A percentile compares a stretch with the other conserved stretches of the same genome.
Conservation (phyloP, 305 asterid species). For the Rubia tinctorum region DNA sequence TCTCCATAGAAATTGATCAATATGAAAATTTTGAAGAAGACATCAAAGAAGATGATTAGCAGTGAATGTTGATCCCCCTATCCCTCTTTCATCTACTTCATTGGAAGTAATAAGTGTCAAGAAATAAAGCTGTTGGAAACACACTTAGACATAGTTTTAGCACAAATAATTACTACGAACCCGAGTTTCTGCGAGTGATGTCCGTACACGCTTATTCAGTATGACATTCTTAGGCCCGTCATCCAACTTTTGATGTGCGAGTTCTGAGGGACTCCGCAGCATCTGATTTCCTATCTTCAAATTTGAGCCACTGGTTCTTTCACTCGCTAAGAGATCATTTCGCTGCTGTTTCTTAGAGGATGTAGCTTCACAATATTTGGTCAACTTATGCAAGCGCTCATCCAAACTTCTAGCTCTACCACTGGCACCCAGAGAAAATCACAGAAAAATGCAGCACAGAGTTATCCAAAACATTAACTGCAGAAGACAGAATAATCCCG, state of each 20-base stretch:
- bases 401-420: constrained; percentile 79
- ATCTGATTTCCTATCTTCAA: constrained; percentile 75
- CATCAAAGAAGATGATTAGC: neutral
- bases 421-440: constrained; percentile 42
- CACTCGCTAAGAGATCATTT: constrained; percentile 61
- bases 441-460: neutral
- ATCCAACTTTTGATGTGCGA: constrained; percentile 59
- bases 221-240: constrained; percentile 77
- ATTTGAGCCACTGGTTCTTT: constrained; percentile 62
- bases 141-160: constrained; percentile 23
- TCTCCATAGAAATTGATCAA: neutral
- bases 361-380: constrained; percentile 52
- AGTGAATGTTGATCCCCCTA: neutral
- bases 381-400: constrained; percentile 63
- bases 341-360: constrained; percentile 77
- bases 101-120: neutral
- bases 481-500: neutral
- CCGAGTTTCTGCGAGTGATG: constrained; percentile 88
- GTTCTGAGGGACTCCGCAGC: constrained; percentile 63
- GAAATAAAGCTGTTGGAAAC: constrained; percentile 9
- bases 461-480: neutral
- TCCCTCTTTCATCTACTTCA: neutral
- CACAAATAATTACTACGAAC: constrained; percentile 43
- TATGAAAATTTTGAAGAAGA: neutral
- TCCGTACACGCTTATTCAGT: constrained; percentile 83